These are phyloP conservation scores for Trichopus zeylanicus DNA, from an alignment of 116 monocot species.

Conservation along the genomic window DNA sequence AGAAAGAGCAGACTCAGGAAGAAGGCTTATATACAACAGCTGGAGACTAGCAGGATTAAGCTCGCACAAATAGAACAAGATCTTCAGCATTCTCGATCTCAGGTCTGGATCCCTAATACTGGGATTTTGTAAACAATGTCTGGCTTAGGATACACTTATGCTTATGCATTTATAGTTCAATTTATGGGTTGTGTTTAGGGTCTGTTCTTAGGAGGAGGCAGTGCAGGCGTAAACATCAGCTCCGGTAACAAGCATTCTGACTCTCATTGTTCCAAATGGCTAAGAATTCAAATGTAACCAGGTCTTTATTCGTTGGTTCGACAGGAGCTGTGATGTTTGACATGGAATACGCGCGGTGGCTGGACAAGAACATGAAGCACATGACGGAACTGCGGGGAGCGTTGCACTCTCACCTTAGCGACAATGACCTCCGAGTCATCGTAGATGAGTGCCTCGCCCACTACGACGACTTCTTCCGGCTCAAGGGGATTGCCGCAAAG, in stretches of 20 bases:
- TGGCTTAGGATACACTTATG: neutral
- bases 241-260: constrained; percentile 36
- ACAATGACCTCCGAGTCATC: constrained; percentile 58
- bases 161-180: neutral
- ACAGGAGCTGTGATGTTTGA: constrained; percentile 72
- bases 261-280: neutral
- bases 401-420: constrained; percentile 49
- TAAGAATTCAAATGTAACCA: neutral
- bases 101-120: constrained; percentile 32
- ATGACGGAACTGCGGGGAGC: constrained; percentile 63
- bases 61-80: constrained; percentile 87
- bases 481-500: constrained; percentile 50
- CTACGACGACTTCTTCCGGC: constrained; percentile 65
- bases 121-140: neutral
- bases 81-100: constrained; percentile 63
- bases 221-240: constrained; percentile 51
- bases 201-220: constrained; percentile 39
- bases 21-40: constrained; percentile 93
- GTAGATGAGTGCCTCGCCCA: constrained; percentile 61
- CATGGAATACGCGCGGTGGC: constrained; percentile 82
- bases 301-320: neutral
- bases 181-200: constrained; percentile 37
- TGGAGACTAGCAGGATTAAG: constrained; percentile 75
- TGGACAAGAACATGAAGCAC: constrained; percentile 63
- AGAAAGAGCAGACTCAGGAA: constrained; percentile 82